Conservation (phyloP, 306 rosid species). For the Lithocarpus polystachyus region DNA sequence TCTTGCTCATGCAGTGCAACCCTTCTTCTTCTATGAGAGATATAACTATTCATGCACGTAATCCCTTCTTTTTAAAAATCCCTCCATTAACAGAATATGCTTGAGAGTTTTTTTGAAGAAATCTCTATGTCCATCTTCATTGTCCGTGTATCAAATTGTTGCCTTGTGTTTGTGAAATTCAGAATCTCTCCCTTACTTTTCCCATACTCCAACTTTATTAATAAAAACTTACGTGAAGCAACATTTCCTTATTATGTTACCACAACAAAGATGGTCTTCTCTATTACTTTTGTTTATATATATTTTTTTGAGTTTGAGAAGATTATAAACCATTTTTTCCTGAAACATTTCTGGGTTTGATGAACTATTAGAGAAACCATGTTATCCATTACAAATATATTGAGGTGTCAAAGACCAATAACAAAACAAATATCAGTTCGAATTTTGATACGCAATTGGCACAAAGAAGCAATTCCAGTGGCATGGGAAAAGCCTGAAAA, state of each 20-base stretch:
- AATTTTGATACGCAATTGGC: conserved; percentile 28
- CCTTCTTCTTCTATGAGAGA: conserved; percentile 6
- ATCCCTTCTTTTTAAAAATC: conserved; percentile 14
- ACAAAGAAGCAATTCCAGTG: conserved; percentile 56
- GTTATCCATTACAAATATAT: conserved; percentile 30
- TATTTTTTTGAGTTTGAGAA: background rate
- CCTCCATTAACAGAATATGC: conserved; percentile 42
- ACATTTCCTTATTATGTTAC: conserved; percentile 15
- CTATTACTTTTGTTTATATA: background rate
- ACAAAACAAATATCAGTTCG: conserved; percentile 30
- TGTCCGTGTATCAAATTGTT: conserved; percentile 24
- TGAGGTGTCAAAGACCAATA: conserved; percentile 36
- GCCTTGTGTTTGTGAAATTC: conserved; percentile 22
- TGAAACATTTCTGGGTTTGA: background rate
- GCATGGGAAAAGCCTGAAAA: conserved; percentile 59
- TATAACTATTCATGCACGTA: conserved; percentile 40
- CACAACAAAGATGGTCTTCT: conserved; percentile 15
- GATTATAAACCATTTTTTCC: background rate
- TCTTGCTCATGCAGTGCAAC: conserved; percentile 12
- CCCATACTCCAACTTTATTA: conserved; percentile 50
- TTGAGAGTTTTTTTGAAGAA: conserved; percentile 42
- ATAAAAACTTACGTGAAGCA: conserved; percentile 39
- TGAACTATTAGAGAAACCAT: conserved; percentile 11
- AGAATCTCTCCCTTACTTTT: conserved; percentile 44
- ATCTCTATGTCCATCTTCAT: conserved; percentile 24